These are phyloP conservation scores for Graphilbum fragrans DNA, from an alignment of 2,329 filamentous ascomycete species.

Conservation along the genomic window DNA sequence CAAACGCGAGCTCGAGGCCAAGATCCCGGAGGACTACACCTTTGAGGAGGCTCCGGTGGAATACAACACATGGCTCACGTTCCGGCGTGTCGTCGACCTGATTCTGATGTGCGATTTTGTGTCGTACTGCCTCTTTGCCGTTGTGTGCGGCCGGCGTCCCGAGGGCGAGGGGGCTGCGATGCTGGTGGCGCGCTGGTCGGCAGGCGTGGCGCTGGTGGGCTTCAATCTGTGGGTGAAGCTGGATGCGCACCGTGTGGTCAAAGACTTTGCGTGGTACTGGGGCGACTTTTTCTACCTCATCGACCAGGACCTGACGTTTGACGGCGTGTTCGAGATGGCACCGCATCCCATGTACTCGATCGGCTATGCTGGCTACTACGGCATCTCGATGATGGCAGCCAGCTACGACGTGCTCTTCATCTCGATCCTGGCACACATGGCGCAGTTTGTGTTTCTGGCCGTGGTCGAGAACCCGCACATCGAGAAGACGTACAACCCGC, in stretches of 20 bases:
- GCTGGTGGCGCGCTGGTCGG: conserved; percentile 62
- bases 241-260: conserved; percentile 93
- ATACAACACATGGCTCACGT: conserved; percentile 98
- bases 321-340: conserved; percentile 97
- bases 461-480: conserved; percentile 95
- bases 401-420: conserved; percentile 97
- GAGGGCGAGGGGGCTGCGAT: conserved; percentile 57
- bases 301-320: conserved; percentile 94
- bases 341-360: conserved; percentile 99
- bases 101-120: conserved; percentile 98
- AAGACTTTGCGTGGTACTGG: conserved; percentile 99
- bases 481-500: conserved; percentile 92
- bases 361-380: conserved; percentile 95
- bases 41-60: conserved; percentile 90
- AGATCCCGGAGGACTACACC: conserved; percentile 86
- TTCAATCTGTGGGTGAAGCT: conserved; percentile 99
- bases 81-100: conserved; percentile 87
- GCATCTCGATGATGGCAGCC: conserved; percentile 94
- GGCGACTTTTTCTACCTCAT: conserved; percentile 98
- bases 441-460: conserved; percentile 86
- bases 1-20: conserved; percentile 83
- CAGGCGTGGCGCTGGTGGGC: conserved; percentile 66
- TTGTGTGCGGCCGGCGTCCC: conserved; percentile 72
- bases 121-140: conserved; percentile 91
- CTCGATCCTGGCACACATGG: conserved; percentile 85